phyloP scores from a whole-genome alignment of 2,329 filamentous ascomycete species.

The Beauveria sp. region DNA sequence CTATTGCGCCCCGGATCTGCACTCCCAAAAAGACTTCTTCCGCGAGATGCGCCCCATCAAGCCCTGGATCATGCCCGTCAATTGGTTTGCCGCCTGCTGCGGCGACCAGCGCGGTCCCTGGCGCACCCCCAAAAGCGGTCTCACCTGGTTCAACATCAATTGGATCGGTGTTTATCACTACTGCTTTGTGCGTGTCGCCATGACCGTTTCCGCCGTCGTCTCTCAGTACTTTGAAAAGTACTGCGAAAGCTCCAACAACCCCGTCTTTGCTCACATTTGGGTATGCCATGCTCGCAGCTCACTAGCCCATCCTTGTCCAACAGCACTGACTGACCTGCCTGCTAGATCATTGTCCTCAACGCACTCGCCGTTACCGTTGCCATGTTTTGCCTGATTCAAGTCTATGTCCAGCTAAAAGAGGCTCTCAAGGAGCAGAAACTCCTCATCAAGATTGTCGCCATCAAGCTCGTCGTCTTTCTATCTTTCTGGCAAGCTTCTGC shows the following conservation, averaged over 20 bases:
- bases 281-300: conserved; percentile 33
- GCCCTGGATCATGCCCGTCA: conserved; percentile 69
- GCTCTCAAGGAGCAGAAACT: conserved; percentile 63
- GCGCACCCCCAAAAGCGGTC: conserved; percentile 68
- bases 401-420: conserved; percentile 68
- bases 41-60: conserved; percentile 55
- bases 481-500: conserved; percentile 72
- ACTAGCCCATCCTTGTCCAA: neutral
- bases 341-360: conserved; percentile 60
- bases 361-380: conserved; percentile 67
- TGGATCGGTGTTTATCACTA: conserved; percentile 83
- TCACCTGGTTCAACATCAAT: conserved; percentile 87
- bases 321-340: conserved; percentile 3
- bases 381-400: conserved; percentile 85
- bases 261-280: conserved; percentile 80
- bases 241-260: conserved; percentile 71
- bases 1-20: conserved; percentile 69
- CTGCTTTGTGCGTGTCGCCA: conserved; percentile 70
- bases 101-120: conserved; percentile 62
- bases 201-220: conserved; percentile 71
- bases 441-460: conserved; percentile 74
- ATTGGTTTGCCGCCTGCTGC: conserved; percentile 62
- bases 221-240: conserved; percentile 63
- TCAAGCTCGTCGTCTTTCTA: conserved; percentile 87
- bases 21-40: conserved; percentile 78